Conservation (phyloP, 345 rosid species). For the Theobroma cacao region DNA sequence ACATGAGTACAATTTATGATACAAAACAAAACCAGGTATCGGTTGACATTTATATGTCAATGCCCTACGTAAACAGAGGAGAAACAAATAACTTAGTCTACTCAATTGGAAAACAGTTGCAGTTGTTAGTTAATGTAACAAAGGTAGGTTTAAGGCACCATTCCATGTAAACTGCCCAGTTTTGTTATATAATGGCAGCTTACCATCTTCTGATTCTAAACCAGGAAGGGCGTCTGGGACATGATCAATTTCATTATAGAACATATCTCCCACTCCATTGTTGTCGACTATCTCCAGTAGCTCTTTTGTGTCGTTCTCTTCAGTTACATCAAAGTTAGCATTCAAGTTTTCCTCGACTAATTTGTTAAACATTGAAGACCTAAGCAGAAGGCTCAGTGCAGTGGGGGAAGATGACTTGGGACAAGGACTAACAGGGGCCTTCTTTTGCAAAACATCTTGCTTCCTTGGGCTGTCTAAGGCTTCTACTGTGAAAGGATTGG, state of each 20-base stretch:
- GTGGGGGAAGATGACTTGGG: slow-evolving; percentile 36
- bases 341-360: slow-evolving; percentile 42
- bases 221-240: slow-evolving; percentile 17
- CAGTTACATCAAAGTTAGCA: neutral
- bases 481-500: slow-evolving; percentile 12
- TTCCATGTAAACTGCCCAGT: slow-evolving; percentile 21
- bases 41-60: neutral
- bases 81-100: neutral
- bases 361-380: slow-evolving; percentile 43
- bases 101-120: neutral
- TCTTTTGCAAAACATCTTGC: slow-evolving; percentile 1
- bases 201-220: slow-evolving; percentile 22
- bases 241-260: slow-evolving; percentile 13
- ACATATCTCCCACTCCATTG: slow-evolving; percentile 14
- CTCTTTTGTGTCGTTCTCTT: neutral
- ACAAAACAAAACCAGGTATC: neutral
- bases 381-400: slow-evolving; percentile 46
- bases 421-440: slow-evolving; percentile 9
- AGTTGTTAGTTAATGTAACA: neutral
- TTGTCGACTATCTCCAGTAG: neutral
- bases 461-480: slow-evolving; percentile 7
- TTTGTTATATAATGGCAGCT: slow-evolving; percentile 11
- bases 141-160: slow-evolving; percentile 16
- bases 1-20: neutral
- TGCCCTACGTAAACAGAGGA: neutral